phyloP scores from a whole-genome alignment of 768 basidiomycete species.

The Gloeophyllum trabeum region DNA sequence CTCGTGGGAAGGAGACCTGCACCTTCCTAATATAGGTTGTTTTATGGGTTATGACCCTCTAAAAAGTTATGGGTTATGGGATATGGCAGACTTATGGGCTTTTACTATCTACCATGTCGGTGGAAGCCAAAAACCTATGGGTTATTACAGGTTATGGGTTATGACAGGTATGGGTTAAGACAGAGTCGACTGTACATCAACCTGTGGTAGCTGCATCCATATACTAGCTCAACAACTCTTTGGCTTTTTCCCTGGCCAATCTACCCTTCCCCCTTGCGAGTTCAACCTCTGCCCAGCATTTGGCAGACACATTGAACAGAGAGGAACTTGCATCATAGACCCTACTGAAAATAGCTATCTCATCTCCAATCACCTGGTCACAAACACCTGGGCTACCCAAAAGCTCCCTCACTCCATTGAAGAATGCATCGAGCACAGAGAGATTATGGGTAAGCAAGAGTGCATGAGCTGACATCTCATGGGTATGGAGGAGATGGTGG shows the following conservation, averaged over 20 bases:
- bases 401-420: too few species aligned
- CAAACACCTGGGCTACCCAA: too few species aligned
- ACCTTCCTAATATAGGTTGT: too few species aligned
- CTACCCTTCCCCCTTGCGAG: constrained; percentile 66
- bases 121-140: too few species aligned
- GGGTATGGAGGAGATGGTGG: constrained; percentile 79
- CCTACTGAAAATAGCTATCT: constrained; percentile 37
- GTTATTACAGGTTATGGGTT: too few species aligned
- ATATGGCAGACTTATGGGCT: too few species aligned
- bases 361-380: too few species aligned
- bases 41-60: too few species aligned
- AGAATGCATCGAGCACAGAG: constrained; percentile 52
- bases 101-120: too few species aligned
- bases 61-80: too few species aligned
- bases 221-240: constrained; percentile 11
- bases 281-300: constrained; percentile 57
- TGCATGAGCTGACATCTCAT: constrained; percentile 83
- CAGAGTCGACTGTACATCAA: constrained; percentile 5
- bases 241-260: constrained; percentile 50
- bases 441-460: constrained; percentile 72
- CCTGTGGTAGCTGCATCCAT: constrained; percentile 9
- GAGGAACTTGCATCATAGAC: constrained; percentile 36
- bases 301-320: constrained; percentile 40
- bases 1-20: too few species aligned
- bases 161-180: not conserved